Percentiles rank a stretch among this genome's conserved stretches.
phyloP scores from a whole-genome alignment of 768 basidiomycete species.

The Steccherinum ochraceum region DNA sequence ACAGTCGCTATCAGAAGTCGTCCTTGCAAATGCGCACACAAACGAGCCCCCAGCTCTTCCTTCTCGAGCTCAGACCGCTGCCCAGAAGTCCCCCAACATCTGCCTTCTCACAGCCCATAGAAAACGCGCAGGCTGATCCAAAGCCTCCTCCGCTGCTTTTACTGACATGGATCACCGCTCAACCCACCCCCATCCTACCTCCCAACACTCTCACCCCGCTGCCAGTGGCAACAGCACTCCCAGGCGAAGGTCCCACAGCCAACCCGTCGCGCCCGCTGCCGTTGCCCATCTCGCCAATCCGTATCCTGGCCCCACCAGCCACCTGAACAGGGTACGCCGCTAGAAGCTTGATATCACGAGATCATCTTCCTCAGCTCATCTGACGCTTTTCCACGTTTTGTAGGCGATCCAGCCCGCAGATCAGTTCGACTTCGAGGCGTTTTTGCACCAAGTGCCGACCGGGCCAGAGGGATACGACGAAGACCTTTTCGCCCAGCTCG shows the following conservation, averaged over 20 bases:
- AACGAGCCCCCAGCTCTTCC: not conserved
- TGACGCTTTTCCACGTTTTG: constrained; percentile 4
- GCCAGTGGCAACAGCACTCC: not conserved
- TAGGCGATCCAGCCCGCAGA: constrained; percentile 7
- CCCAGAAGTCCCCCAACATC: constrained; percentile 1
- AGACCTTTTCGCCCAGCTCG: constrained; percentile 6
- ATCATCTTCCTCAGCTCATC: not conserved
- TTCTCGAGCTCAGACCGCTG: not conserved
- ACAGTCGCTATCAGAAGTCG: constrained; percentile 13
- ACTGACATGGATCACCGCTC: constrained; percentile 11
- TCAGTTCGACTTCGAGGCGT: constrained; percentile 8
- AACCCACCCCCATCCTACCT: constrained; percentile 1
- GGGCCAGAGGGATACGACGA: constrained; percentile 5
- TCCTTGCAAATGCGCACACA: constrained; percentile 6
- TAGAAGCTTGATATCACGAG: not conserved
- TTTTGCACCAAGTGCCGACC: constrained; percentile 2
- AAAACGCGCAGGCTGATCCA: constrained; percentile 4
- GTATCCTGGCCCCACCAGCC: constrained; percentile 1
- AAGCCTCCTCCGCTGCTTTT: not conserved
- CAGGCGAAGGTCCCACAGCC: constrained; percentile 10
- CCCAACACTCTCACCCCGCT: not conserved
- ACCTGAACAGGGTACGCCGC: constrained; percentile 10
- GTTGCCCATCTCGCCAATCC: not conserved
- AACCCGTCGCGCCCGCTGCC: constrained; percentile 4
- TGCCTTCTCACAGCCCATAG: constrained; percentile 9